Percentiles rank a stretch among this genome's conserved stretches.
These are phyloP conservation scores for Penicillium steckii DNA, from an alignment of 495 filamentous ascomycete species.

Conservation along the genomic window DNA sequence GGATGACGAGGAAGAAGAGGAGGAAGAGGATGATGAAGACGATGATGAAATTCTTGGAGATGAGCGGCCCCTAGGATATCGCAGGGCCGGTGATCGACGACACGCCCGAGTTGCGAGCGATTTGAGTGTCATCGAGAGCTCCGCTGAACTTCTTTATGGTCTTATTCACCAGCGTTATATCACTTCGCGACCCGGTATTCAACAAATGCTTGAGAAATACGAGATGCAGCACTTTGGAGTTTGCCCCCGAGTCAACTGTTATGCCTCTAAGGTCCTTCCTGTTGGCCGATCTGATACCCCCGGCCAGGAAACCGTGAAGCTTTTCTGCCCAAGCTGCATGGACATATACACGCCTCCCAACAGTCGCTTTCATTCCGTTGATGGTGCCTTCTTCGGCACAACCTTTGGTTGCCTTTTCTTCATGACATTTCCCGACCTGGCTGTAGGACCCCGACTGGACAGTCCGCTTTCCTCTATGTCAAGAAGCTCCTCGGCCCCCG, in stretches of 20 bases:
- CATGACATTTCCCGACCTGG: conserved; percentile 95
- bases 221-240: conserved; percentile 91
- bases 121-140: conserved; percentile 91
- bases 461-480: conserved; percentile 29
- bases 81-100: conserved; percentile 64
- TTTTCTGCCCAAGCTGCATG: conserved; percentile 95
- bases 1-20: conserved; percentile 80
- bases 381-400: conserved; percentile 96
- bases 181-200: conserved; percentile 93
- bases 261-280: conserved; percentile 81
- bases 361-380: conserved; percentile 95
- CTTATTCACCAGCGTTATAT: conserved; percentile 98
- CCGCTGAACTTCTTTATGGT: conserved; percentile 94
- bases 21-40: conserved; percentile 73
- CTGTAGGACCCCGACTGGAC: conserved; percentile 54
- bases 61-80: conserved; percentile 57
- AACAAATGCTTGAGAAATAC: conserved; percentile 99
- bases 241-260: conserved; percentile 88
- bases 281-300: conserved; percentile 92
- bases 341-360: conserved; percentile 98
- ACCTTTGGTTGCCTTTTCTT: conserved; percentile 95
- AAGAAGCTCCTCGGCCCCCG: conserved; percentile 33
- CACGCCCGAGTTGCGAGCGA: conserved; percentile 88
- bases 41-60: conserved; percentile 73
- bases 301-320: conserved; percentile 94